These are phyloP conservation scores for Passalora sequoiae DNA, from an alignment of 2,329 filamentous ascomycete species.

Conservation along the genomic window DNA sequence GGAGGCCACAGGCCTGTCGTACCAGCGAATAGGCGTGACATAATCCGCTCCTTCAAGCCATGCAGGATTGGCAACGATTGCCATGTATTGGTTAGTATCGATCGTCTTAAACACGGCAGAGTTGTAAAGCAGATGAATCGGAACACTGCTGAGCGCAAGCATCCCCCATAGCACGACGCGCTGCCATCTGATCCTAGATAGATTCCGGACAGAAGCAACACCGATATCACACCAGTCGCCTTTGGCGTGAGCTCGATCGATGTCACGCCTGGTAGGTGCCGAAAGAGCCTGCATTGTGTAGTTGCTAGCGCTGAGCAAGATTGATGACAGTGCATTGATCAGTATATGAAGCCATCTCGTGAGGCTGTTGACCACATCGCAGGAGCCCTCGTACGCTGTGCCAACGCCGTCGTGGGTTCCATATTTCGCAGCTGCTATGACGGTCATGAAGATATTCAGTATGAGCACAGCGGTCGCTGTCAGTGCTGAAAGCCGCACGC, in stretches of 20 bases:
- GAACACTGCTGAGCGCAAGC: slow-evolving; percentile 31
- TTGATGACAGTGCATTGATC: slow-evolving; percentile 46
- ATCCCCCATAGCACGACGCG: slow-evolving; percentile 25
- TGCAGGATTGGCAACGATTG: slow-evolving; percentile 11
- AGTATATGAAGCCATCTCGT: slow-evolving; percentile 37
- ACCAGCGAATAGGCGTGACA: slow-evolving; percentile 1
- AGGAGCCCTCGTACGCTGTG: slow-evolving; percentile 22
- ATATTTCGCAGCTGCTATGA: slow-evolving; percentile 10
- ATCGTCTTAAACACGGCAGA: slow-evolving; percentile 28
- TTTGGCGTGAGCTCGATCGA: slow-evolving; percentile 45
- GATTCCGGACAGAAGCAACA: slow-evolving; percentile 39
- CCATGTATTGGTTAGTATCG: slow-evolving; percentile 21
- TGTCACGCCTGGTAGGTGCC: slow-evolving; percentile 46
- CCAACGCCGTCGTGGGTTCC: slow-evolving; percentile 15
- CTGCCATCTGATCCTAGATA: slow-evolving; percentile 24
- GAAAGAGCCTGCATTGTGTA: slow-evolving; percentile 51
- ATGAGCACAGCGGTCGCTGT: slow-evolving; percentile 12
- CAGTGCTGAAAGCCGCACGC: slow-evolving; percentile 11
- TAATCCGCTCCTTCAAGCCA: slow-evolving; percentile 13
- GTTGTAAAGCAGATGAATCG: slow-evolving; percentile 37
- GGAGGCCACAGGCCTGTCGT: background rate
- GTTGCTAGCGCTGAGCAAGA: slow-evolving; percentile 45
- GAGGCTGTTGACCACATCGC: slow-evolving; percentile 16
- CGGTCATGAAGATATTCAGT: slow-evolving; percentile 16
- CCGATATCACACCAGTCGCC: slow-evolving; percentile 45